phyloP scores from a whole-genome alignment of 306 rosid genomes.

The Acacia acuminata region DNA sequence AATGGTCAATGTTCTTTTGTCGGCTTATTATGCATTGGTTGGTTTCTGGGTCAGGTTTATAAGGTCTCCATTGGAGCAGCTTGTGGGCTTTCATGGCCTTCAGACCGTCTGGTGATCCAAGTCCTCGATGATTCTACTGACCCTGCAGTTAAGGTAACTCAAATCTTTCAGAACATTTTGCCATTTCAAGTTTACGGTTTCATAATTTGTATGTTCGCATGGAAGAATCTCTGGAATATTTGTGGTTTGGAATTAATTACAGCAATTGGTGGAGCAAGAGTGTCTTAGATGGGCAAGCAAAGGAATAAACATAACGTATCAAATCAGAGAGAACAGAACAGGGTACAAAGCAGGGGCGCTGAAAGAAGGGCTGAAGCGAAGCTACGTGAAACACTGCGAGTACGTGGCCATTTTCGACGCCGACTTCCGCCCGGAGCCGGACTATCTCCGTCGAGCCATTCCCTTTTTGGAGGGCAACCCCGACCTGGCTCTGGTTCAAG shows the following conservation, averaged over 20 bases:
- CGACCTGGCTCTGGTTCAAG: slow-evolving; percentile 87
- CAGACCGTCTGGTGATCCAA: slow-evolving; percentile 97
- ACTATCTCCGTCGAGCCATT: slow-evolving; percentile 80
- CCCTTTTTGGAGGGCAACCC: slow-evolving; percentile 86
- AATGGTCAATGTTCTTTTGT: background rate
- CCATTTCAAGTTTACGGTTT: background rate
- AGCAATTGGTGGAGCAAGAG: slow-evolving; percentile 97
- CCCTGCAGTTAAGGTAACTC: slow-evolving; percentile 73
- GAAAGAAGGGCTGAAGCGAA: slow-evolving; percentile 88
- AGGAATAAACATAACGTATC: slow-evolving; percentile 81
- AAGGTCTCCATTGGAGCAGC: slow-evolving; percentile 99
- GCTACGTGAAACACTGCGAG: slow-evolving; percentile 89
- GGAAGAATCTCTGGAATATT: background rate
- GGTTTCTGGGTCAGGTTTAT: slow-evolving; percentile 63
- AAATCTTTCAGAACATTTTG: background rate
- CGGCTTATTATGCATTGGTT: background rate
- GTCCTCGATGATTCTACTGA: slow-evolving; percentile 97
- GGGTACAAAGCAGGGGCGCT: slow-evolving; percentile 98
- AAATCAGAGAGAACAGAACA: slow-evolving; percentile 78
- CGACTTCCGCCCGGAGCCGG: slow-evolving; percentile 92
- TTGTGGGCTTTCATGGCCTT: slow-evolving; percentile 94
- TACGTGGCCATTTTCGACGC: slow-evolving; percentile 94
- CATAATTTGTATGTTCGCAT: background rate
- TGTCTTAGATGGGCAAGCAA: slow-evolving; percentile 97
- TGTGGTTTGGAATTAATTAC: background rate